Conservation (phyloP, 78 protist species). For the Dictyostelium intermedium region DNA sequence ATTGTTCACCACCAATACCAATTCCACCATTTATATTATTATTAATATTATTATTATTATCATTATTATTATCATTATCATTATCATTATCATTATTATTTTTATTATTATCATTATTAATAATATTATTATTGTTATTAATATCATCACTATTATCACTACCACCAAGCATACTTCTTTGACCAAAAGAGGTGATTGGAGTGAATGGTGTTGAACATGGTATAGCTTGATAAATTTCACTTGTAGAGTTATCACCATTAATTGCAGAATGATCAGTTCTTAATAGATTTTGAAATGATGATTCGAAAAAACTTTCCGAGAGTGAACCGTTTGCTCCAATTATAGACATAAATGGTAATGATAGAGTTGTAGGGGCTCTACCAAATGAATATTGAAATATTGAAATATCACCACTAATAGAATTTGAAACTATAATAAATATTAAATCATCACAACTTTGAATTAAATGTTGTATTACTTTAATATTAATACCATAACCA, state of each 20-base stretch:
- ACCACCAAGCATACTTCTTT: neutral
- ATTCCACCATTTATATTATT: neutral
- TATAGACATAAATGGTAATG: conserved; percentile 19
- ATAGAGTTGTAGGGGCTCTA: conserved; percentile 1
- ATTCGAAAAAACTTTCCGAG: neutral
- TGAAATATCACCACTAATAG: conserved; percentile 8
- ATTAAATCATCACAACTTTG: neutral
- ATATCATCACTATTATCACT: neutral
- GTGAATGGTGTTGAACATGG: conserved; percentile 5
- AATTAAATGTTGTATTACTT: neutral
- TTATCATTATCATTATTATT: too few species aligned
- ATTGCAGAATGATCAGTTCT: neutral
- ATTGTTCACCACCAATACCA: neutral
- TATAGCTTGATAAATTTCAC: neutral
- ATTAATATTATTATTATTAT: too few species aligned
- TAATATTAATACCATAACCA: neutral
- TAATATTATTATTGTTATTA: too few species aligned
- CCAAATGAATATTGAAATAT: conserved; percentile 20
- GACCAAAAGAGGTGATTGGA: conserved; percentile 19
- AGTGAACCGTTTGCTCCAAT: neutral
- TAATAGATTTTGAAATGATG: neutral
- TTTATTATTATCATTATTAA: too few species aligned
- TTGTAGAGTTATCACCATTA: neutral
- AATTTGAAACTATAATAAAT: conserved; percentile 5
- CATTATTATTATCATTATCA: too few species aligned